Evolutionary conservation across 306 rosid species (phyloP).

Genomic region (Acacia crassicarpa): DNA sequence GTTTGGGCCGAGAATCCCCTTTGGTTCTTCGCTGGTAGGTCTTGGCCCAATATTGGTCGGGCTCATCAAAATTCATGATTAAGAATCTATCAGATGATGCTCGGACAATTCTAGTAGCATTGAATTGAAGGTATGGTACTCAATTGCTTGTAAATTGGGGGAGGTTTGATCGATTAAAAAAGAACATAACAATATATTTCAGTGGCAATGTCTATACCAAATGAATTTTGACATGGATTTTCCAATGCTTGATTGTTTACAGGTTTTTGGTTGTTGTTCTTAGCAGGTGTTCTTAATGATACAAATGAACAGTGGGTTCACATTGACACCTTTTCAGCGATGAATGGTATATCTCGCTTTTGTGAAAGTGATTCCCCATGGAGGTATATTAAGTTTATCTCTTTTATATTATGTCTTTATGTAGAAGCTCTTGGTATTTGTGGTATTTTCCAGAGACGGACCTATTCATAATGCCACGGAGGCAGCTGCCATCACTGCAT

Average conservation of each 20-base stretch:
- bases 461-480: neutral
- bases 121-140: neutral
- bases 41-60: too few relatives aligned
- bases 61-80: neutral
- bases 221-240: neutral
- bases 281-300: conserved; percentile 54
- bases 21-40: too few relatives aligned
- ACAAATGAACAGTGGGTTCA: conserved; percentile 69
- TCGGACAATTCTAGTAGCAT: neutral
- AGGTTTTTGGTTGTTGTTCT: conserved; percentile 14
- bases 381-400: conserved; percentile 60
- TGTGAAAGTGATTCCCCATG: conserved; percentile 73
- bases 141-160: neutral
- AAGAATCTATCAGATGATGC: neutral
- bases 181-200: neutral
- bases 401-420: neutral
- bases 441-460: neutral
- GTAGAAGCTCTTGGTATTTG: neutral
- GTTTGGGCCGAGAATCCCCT: too few relatives aligned
- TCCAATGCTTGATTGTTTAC: neutral
- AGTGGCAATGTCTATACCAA: neutral
- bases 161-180: neutral
- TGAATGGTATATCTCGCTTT: conserved; percentile 96
- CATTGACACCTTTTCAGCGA: conserved; percentile 94
- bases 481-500: neutral